These are phyloP conservation scores for Tetragonia tetragonoides DNA, from an alignment of 148 eudicot genomes.

Conservation along the genomic window DNA sequence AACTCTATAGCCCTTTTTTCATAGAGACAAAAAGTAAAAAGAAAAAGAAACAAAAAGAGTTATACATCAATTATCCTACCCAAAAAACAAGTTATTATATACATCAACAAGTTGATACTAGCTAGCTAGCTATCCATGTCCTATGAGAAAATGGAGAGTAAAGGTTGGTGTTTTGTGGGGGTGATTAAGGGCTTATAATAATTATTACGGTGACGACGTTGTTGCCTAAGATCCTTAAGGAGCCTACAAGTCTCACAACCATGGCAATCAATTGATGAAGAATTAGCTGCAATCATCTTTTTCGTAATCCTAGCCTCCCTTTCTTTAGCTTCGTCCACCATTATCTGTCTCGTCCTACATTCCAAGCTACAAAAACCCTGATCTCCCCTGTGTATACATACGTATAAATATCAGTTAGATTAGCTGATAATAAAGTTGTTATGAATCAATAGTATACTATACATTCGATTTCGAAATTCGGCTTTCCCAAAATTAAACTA, in stretches of 20 bases:
- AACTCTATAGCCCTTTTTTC: too few species aligned
- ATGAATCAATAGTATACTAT: background rate
- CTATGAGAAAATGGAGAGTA: conserved; percentile 26
- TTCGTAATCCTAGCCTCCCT: conserved; percentile 24
- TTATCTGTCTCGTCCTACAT: conserved; percentile 53
- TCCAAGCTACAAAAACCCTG: conserved; percentile 61
- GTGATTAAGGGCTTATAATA: background rate
- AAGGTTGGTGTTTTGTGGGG: background rate
- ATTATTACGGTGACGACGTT: conserved; percentile 19
- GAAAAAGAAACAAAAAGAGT: too few species aligned
- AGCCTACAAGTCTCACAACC: conserved; percentile 37
- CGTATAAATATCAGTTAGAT: background rate
- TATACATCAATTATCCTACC: too few species aligned
- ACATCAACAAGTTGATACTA: too few species aligned
- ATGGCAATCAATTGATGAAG: conserved; percentile 18
- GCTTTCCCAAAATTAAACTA: too few species aligned
- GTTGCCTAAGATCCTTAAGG: conserved; percentile 35
- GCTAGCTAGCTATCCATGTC: too few species aligned
- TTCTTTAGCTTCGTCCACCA: conserved; percentile 43
- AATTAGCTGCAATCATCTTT: conserved; percentile 4
- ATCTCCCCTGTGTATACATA: conserved; percentile 47
- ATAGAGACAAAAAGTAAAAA: too few species aligned
- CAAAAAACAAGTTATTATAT: too few species aligned
- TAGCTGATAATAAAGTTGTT: background rate
- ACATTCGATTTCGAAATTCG: too few species aligned